Evolutionary conservation across 202 grass and related monocot species (phyloP).

Genomic region (Setaria italica): DNA sequence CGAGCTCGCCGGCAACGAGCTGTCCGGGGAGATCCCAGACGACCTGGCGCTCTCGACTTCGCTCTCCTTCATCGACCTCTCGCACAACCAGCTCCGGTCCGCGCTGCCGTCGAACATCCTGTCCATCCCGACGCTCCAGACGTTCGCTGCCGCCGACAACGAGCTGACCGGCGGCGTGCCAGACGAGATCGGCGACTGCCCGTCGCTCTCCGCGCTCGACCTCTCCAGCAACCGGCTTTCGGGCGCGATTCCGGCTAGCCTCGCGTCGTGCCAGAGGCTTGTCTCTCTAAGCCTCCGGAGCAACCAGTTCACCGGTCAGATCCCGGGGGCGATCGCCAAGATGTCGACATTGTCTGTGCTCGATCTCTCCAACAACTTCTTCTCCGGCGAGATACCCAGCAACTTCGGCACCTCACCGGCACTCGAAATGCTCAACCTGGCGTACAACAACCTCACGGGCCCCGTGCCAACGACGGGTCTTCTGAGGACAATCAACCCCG

Average conservation of each 20-base stretch:
- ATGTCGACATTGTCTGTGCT: conserved; percentile 88
- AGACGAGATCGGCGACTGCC: conserved; percentile 70
- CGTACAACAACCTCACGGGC: conserved; percentile 87
- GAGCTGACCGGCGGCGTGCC: conserved; percentile 77
- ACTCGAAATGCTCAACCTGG: conserved; percentile 83
- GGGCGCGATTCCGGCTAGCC: conserved; percentile 69
- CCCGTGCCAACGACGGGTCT: conserved; percentile 72
- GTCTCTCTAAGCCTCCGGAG: conserved; percentile 80
- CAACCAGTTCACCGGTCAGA: conserved; percentile 78
- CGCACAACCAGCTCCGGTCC: conserved; percentile 81
- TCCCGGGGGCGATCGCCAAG: conserved; percentile 67
- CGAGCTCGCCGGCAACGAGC: conserved; percentile 83
- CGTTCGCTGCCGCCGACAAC: conserved; percentile 84
- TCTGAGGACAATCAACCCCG: conserved; percentile 77
- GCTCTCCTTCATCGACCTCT: conserved; percentile 93
- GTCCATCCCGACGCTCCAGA: conserved; percentile 76
- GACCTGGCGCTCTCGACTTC: conserved; percentile 77
- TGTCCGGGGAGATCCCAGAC: conserved; percentile 79
- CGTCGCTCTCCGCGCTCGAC: conserved; percentile 79
- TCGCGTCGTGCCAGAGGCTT: conserved; percentile 79
- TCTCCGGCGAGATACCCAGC: conserved; percentile 76
- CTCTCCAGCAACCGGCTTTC: conserved; percentile 85
- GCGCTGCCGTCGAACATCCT: conserved; percentile 78
- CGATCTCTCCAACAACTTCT: conserved; percentile 89
- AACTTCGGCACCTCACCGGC: conserved; percentile 91